Evolutionary conservation across 306 rosid genomes (phyloP).

Genomic region (Lathyrus oleraceus): DNA sequence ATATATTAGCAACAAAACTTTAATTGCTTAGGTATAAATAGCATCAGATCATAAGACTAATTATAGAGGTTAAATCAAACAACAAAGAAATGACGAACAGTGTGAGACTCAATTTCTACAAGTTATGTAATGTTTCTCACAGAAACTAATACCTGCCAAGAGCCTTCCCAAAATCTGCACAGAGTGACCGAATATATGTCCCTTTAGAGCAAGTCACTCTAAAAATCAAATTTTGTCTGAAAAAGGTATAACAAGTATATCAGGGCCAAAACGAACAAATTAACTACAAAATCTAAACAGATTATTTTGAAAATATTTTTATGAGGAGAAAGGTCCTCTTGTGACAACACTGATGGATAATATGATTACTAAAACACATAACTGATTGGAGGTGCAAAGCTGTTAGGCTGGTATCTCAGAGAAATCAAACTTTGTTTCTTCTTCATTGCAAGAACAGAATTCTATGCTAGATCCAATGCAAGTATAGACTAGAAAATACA

Average conservation of each 20-base stretch:
- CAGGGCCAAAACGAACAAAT: slow-evolving; percentile 18
- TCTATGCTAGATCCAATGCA: not conserved
- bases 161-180: slow-evolving; percentile 92
- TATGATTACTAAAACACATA: not conserved
- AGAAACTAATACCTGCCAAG: slow-evolving; percentile 72
- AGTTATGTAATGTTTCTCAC: too few species aligned
- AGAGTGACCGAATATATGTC: slow-evolving; percentile 85
- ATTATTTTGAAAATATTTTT: slow-evolving; percentile 18
- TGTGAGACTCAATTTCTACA: too few species aligned
- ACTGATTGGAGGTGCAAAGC: not conserved
- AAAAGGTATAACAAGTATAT: slow-evolving; percentile 31
- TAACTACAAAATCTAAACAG: slow-evolving; percentile 9
- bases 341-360: not conserved
- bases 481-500: not conserved
- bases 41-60: too few species aligned
- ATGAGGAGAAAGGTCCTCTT: slow-evolving; percentile 23
- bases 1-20: not conserved
- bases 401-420: not conserved
- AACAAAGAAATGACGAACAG: too few species aligned
- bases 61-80: too few species aligned
- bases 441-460: not conserved
- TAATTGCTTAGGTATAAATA: too few species aligned
- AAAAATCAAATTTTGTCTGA: slow-evolving; percentile 91
- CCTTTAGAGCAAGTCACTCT: slow-evolving; percentile 92
- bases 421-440: not conserved